Base-by-base conservation (phyloP, 2,329 filamentous ascomycete species). In the Pyricularia grisea region DNA sequence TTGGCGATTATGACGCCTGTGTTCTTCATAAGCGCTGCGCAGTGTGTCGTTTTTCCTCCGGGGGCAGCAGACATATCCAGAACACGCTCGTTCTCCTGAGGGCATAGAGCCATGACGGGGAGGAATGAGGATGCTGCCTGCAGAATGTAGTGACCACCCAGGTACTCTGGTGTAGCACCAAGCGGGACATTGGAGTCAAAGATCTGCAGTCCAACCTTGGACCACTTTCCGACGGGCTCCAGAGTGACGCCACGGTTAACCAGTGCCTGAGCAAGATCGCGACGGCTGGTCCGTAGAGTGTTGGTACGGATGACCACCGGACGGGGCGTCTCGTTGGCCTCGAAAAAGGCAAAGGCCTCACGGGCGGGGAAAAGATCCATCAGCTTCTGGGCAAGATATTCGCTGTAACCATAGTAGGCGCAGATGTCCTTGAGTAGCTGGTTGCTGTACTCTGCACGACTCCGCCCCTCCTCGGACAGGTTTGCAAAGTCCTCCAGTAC, bases 161-260 rank as follows among this genome's bases (percentile, higher is more conserved):
- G 88, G 79, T 99, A 99, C 80, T 99, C 95, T 11, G 95, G 95
- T 0, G 95, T 99, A 31, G 95, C 95, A 85, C 94, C 94, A 1
- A 97, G 87, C 2, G 93, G 93, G 5, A 87, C 84, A 71, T 89
- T 90, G 70, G 91, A 92, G 79, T 99, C 95, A 78, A 99, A 99
- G 70, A 99, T 88, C 79, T 99, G 95, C 60, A 99, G 86, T 66
- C 95, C 95, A 72, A 99, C 93, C 82, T 99, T 99, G 74, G 92
- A 95, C 95, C 95, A 99, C 80, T 98, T 98, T 71, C 95, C 95
- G 23, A 99, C 93, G 2, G 95, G 95, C 80, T 99, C 94, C 58
- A 99, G 87, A 17, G 94, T 96, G 66, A 99, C 95, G 72, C 95
- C 95, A 72, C 94, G 92, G 82, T 97, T 97, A 84, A 97, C 97